These are phyloP conservation scores for Penicillium concentricum DNA, from an alignment of 2,329 filamentous ascomycete genomes.

Conservation along the genomic window DNA sequence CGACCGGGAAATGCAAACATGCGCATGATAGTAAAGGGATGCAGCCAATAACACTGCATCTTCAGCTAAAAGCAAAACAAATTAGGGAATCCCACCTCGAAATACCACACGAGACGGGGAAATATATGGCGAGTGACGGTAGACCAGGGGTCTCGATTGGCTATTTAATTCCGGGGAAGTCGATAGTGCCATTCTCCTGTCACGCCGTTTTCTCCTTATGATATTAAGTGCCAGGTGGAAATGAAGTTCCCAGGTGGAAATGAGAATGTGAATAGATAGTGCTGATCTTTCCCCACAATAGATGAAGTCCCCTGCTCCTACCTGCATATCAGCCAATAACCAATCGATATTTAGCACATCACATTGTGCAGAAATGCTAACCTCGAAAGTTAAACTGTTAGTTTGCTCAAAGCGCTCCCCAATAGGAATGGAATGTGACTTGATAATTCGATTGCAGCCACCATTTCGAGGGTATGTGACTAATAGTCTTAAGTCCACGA, in stretches of 20 bases:
- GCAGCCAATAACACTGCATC: not conserved
- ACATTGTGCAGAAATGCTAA: constrained; percentile 5
- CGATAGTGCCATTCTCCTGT: constrained; percentile 2
- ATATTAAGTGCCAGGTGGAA: constrained; percentile 4
- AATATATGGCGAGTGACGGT: constrained; percentile 18
- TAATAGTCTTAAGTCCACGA: constrained; percentile 9
- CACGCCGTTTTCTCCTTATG: constrained; percentile 20
- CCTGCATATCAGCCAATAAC: constrained; percentile 4
- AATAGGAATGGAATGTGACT: constrained; percentile 23
- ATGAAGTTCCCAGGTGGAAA: not conserved
- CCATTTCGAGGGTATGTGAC: constrained; percentile 15
- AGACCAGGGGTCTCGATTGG: constrained; percentile 5
- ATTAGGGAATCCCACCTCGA: constrained; percentile 15
- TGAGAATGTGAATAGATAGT: constrained; percentile 12
- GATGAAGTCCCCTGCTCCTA: constrained; percentile 12
- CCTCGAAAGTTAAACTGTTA: not conserved
- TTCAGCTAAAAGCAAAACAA: constrained; percentile 1
- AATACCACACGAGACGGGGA: constrained; percentile 21
- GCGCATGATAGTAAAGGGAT: constrained; percentile 14
- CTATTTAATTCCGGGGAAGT: constrained; percentile 1
- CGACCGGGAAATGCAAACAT: constrained; percentile 5
- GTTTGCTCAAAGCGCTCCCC: constrained; percentile 3
- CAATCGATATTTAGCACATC: constrained; percentile 6
- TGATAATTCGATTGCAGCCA: constrained; percentile 20
- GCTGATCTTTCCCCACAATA: constrained; percentile 21